Base-by-base conservation (phyloP, 345 rosid species). In the Jatropha curcas region DNA sequence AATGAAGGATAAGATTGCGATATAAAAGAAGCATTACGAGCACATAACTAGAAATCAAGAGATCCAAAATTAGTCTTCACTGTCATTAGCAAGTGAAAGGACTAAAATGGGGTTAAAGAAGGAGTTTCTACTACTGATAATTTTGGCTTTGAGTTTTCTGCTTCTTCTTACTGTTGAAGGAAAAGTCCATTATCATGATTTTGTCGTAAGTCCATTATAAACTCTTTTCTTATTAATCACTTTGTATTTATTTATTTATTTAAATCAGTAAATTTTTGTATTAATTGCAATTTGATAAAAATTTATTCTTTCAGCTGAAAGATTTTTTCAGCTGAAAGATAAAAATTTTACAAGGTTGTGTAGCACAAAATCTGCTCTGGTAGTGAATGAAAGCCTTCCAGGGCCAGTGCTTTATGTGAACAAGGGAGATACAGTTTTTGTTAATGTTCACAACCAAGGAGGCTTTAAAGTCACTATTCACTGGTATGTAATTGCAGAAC, bases 381-480 rank as follows among this genome's bases (percentile, higher is more conserved):
- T 78, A 16, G 79, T 79, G 0, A 82, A 82, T 64, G 86, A 68
- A 14, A 55, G 64, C 17, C 71, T 74, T 24, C 85, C 85, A 7
- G 85, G 85, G 1, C 81, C 84, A 20, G 57, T 67, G 25, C 63
- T 81, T 0, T 35, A 48, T 11, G 90, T 80, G 20, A 70, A 68
- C 17, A 84, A 70, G 58, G 87, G 86, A 4, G 88, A 88, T 41
- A 83, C 68, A 2, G 65, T 82, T 17, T 75, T 43, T 33, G 81
- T 88, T 24, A 84, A 76, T 22, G 88, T 88, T 74, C 60, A 83
- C 78, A 88, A 86, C 72, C 68, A 79, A 4, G 88, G 82, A 58
- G 25, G 57, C 1, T 81, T 80, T 67, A 82, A 76, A 9, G 61
- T 88, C 24, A 88, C 90, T 13, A 79, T 88, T 76, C 90, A 88